Conservation (phyloP, 495 filamentous ascomycete species). For the Penicillium bialowiezense region DNA sequence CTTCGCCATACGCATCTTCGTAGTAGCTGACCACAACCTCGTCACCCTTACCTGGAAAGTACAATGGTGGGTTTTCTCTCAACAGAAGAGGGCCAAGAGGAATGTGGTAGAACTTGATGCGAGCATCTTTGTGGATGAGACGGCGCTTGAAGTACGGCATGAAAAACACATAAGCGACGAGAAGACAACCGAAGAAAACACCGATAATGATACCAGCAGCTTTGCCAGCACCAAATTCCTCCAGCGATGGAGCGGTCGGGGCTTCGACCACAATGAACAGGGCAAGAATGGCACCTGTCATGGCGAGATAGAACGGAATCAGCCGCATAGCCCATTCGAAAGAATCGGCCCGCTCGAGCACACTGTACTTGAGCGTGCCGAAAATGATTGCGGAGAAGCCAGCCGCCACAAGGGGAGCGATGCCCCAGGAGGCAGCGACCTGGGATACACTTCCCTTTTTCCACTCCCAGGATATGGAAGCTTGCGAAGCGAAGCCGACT, state of each 20-base stretch:
- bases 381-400: conserved; percentile 62
- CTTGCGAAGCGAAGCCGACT: conserved; percentile 58
- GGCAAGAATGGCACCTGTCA: conserved; percentile 58
- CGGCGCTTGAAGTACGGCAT: conserved; percentile 61
- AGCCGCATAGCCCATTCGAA: conserved; percentile 54
- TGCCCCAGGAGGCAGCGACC: conserved; percentile 59
- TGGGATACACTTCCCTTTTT: conserved; percentile 49
- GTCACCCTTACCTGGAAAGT: conserved; percentile 46
- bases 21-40: conserved; percentile 49
- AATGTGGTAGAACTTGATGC: conserved; percentile 56
- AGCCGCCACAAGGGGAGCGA: conserved; percentile 60
- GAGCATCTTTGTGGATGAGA: conserved; percentile 53
- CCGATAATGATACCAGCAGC: conserved; percentile 56
- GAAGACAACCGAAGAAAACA: conserved; percentile 51
- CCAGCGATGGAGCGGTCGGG: conserved; percentile 34
- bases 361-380: conserved; percentile 58
- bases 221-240: conserved; percentile 48
- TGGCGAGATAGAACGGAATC: conserved; percentile 60
- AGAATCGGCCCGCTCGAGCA: conserved; percentile 57
- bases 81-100: conserved; percentile 55
- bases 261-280: conserved; percentile 57
- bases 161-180: conserved; percentile 56
- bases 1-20: conserved; percentile 33
- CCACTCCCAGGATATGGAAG: conserved; percentile 58
- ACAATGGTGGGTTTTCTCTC: conserved; percentile 40